Evolutionary conservation across 2,329 filamentous ascomycete species (phyloP), one percentile per base, ranked within the genome.

Genomic region (Trichothecium roseum): DNA sequence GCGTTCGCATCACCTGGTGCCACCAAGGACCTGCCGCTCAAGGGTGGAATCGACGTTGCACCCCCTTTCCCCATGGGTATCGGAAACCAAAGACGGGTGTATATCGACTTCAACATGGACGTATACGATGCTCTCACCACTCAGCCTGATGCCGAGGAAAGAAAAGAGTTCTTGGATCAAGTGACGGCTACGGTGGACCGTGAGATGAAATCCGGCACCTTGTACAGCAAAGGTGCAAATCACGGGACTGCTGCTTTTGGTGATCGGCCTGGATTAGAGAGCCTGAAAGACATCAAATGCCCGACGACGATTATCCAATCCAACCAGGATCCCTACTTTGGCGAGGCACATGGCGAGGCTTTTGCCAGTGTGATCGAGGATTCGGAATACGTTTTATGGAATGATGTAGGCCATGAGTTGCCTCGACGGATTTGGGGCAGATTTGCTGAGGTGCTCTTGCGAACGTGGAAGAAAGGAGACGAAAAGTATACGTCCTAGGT

Each of bases 301-400:
- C 48, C 52, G 9, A 41, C 50, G 1, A 47, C 47, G 1, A 50
- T 56, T 10, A 40, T 54, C 17, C 50, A 53, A 30, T 46, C 46
- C 4, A 46, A 31, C 3, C 48, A 54, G 18, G 52, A 55, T 24
- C 53, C 52, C 31, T 34, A 48, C 5, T 53, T 56, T 40, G 45
- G 47, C 0, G 34, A 41, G 27, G 39, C 36, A 22, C 52, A 56
- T 18, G 49, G 43, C 2, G 37, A 53, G 20, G 48, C 46, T 0
- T 30, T 56, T 29, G 36, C 20, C 4, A 24, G 8, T 15, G 22
- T 5, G 5, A 37, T 37, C 18, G 15, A 15, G 18, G 36, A 34
- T 12, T 24, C 26, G 12, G 36, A 37, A 9, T 37, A 37, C 18
- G 30, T 33, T 8, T n/a, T 37, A 9, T 37, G 36, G 36, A 31